Conservation (phyloP, 305 asterid genomes). For the Solanum hybrid region DNA sequence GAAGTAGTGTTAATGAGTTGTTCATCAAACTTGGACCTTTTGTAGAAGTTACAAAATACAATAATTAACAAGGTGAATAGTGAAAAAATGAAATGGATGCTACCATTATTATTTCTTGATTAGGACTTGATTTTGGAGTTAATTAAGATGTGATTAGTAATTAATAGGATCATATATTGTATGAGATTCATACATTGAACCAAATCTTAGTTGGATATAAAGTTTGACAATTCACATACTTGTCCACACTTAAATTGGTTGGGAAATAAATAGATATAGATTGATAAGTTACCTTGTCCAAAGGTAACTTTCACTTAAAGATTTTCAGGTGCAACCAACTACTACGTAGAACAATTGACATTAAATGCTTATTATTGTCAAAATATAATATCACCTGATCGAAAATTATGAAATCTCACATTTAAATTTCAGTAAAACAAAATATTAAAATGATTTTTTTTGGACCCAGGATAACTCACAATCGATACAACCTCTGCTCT, state of each 20-base stretch:
- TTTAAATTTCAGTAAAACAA: neutral
- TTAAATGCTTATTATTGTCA: neutral
- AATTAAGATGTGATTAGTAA: neutral
- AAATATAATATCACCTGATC: neutral
- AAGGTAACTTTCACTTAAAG: neutral
- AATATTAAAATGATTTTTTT: neutral
- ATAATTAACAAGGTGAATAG: neutral
- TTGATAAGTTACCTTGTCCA: neutral
- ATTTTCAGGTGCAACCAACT: neutral
- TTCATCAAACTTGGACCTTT: neutral
- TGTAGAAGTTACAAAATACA: neutral
- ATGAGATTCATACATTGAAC: neutral
- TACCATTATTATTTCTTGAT: neutral
- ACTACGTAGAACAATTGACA: neutral
- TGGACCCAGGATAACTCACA: fast-evolving
- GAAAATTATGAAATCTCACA: neutral
- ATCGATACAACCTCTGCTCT: neutral
- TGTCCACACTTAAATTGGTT: neutral
- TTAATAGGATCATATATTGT: neutral
- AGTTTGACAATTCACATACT: neutral
- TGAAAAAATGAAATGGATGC: neutral
- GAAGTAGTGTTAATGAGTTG: neutral
- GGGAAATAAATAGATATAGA: neutral
- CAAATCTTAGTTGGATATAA: neutral
- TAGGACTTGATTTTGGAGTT: neutral